These are phyloP conservation scores for Eimeria tenella DNA, from an alignment of 169 alveolate species.

Conservation along the genomic window DNA sequence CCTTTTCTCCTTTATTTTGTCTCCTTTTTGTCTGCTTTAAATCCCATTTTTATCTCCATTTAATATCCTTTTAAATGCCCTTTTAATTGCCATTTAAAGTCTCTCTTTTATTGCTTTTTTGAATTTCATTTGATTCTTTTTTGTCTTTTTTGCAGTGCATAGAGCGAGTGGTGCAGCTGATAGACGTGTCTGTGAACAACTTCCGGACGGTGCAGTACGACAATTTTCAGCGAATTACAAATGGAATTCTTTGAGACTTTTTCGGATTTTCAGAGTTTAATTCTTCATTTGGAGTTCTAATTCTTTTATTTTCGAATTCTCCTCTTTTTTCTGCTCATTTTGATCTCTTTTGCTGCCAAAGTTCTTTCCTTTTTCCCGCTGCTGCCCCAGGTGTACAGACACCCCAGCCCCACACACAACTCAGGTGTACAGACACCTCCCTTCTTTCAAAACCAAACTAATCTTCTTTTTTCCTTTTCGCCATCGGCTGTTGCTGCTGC, in stretches of 20 bases:
- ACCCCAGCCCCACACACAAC: too few species aligned
- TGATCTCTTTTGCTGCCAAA: background rate
- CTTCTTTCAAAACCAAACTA: background rate
- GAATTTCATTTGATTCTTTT: background rate
- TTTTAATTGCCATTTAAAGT: background rate
- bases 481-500: background rate
- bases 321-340: background rate
- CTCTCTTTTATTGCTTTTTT: background rate
- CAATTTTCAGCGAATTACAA: conserved; percentile 95
- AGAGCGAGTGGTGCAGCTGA: conserved; percentile 89
- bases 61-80: too few species aligned
- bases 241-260: conserved; percentile 92
- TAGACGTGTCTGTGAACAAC: conserved; percentile 93
- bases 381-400: too few species aligned
- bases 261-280: background rate
- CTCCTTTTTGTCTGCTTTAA: too few species aligned
- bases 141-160: conserved; percentile 83
- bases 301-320: background rate
- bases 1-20: too few species aligned
- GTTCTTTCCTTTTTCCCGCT: background rate
- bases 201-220: conserved; percentile 97
- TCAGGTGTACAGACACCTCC: too few species aligned
- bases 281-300: too few species aligned
- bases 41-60: too few species aligned
- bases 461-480: background rate